Evolutionary conservation across 2,329 filamentous ascomycete genomes (phyloP).

Genomic region (Simplicillium sp.): DNA sequence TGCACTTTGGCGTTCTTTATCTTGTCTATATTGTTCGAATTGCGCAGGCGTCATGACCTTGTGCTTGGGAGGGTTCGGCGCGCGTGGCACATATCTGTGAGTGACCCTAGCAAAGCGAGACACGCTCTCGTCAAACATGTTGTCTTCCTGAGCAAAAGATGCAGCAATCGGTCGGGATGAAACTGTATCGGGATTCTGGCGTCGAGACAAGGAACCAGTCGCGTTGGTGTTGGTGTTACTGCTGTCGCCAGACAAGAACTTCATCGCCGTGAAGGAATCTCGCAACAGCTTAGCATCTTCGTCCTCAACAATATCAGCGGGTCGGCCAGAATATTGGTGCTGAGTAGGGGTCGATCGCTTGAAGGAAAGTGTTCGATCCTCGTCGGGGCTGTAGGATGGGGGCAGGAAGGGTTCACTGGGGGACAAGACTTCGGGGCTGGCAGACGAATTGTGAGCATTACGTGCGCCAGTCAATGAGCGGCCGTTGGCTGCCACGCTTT

Average conservation of each 20-base stretch:
- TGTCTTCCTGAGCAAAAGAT: constrained; percentile 36
- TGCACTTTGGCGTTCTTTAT: constrained; percentile 54
- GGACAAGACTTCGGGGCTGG: constrained; percentile 34
- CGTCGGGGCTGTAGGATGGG: constrained; percentile 18
- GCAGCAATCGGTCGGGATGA: constrained; percentile 12
- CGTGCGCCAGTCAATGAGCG: constrained; percentile 38
- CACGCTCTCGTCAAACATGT: constrained; percentile 42
- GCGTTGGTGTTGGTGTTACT: constrained; percentile 4
- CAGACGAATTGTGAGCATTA: constrained; percentile 30
- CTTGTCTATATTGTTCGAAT: constrained; percentile 71
- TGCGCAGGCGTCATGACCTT: constrained; percentile 88
- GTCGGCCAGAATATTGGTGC: constrained; percentile 19
- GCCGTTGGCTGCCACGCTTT: constrained; percentile 31
- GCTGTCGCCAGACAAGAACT: constrained; percentile 26
- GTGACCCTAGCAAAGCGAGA: constrained; percentile 25
- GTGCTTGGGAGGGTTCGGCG: constrained; percentile 37
- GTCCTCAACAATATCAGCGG: constrained; percentile 26
- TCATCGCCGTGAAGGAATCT: constrained; percentile 41
- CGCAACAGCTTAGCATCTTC: constrained; percentile 44
- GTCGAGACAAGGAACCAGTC: constrained; percentile 7
- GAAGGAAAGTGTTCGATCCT: constrained; percentile 24
- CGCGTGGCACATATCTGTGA: constrained; percentile 23
- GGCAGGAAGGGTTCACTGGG: constrained; percentile 29
- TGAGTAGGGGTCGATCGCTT: constrained; percentile 25
- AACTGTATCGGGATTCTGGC: constrained; percentile 4